phyloP scores from a whole-genome alignment of 202 grass and related monocot genomes.

The Dendrocalamus latiflorus region DNA sequence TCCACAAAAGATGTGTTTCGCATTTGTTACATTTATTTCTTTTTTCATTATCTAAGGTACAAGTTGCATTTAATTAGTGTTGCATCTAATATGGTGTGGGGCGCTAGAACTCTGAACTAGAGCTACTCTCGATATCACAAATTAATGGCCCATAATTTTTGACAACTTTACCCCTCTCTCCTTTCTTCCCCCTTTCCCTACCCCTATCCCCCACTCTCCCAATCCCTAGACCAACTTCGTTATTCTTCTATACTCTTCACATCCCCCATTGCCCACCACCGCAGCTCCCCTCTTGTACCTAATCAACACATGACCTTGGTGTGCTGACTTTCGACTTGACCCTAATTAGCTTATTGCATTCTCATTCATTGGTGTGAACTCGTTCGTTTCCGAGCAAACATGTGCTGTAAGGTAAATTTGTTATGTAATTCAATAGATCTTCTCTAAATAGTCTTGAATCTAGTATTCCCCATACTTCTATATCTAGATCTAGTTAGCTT shows the following conservation, averaged over 20 bases:
- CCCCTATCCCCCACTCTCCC: not conserved
- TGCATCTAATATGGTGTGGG: not conserved
- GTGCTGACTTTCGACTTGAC: not conserved
- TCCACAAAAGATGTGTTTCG: not conserved
- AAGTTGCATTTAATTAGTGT: constrained; percentile 13
- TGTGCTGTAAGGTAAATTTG: not conserved
- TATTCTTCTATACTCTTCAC: constrained; percentile 4
- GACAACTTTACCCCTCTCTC: not conserved
- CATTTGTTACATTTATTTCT: not conserved
- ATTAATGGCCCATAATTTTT: not conserved
- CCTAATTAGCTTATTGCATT: not conserved
- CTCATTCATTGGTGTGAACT: not conserved
- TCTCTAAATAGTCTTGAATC: constrained; percentile 12
- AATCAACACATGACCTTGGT: not conserved
- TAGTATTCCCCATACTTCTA: not conserved
- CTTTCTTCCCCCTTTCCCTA: constrained; percentile 24
- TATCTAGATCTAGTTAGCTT: constrained; percentile 8
- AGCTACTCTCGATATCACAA: not conserved
- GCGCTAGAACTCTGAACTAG: not conserved
- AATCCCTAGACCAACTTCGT: constrained; percentile 5
- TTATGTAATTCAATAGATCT: constrained; percentile 2
- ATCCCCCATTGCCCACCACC: not conserved
- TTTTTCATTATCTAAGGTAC: not conserved
- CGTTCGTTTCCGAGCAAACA: not conserved
- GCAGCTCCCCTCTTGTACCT: not conserved